Conservation (phyloP, 192 early-diverging fungal species). For the Coemansia sp. region DNA sequence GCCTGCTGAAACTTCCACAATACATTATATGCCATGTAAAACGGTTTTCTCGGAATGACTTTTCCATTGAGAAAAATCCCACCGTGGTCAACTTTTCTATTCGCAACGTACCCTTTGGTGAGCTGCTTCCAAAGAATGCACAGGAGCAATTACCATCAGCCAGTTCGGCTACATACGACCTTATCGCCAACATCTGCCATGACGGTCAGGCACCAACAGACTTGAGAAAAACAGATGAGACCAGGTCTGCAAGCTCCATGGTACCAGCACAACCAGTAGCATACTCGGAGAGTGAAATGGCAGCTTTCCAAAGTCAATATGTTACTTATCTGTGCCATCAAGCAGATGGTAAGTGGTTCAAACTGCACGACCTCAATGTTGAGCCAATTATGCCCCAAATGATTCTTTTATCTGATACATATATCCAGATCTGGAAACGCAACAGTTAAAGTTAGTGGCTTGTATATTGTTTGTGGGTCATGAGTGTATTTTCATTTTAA, state of each 20-base stretch:
- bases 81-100: slow-evolving; percentile 97
- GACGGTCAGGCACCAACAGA: slow-evolving; percentile 64
- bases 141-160: slow-evolving; percentile 42
- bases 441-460: not conserved
- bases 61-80: slow-evolving; percentile 87
- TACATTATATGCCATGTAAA: slow-evolving; percentile 92
- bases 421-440: slow-evolving; percentile 47
- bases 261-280: not conserved
- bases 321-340: slow-evolving; percentile 77
- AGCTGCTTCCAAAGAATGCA: slow-evolving; percentile 57
- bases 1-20: slow-evolving; percentile 71
- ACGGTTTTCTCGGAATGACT: slow-evolving; percentile 84
- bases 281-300: slow-evolving; percentile 20
- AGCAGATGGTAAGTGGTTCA: slow-evolving; percentile 88
- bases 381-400: slow-evolving; percentile 92
- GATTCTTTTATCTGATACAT: slow-evolving; percentile 89
- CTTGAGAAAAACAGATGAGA: not conserved
- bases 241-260: not conserved
- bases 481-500: too few relatives aligned
- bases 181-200: slow-evolving; percentile 91
- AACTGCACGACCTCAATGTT: slow-evolving; percentile 90
- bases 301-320: slow-evolving; percentile 69
- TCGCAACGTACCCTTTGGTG: slow-evolving; percentile 78
- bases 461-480: not conserved
- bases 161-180: slow-evolving; percentile 60